Evolutionary conservation across 768 basidiomycete species (phyloP), one percentile per base, ranked within the genome.

Genomic region (Mrakia hoshinonis): DNA sequence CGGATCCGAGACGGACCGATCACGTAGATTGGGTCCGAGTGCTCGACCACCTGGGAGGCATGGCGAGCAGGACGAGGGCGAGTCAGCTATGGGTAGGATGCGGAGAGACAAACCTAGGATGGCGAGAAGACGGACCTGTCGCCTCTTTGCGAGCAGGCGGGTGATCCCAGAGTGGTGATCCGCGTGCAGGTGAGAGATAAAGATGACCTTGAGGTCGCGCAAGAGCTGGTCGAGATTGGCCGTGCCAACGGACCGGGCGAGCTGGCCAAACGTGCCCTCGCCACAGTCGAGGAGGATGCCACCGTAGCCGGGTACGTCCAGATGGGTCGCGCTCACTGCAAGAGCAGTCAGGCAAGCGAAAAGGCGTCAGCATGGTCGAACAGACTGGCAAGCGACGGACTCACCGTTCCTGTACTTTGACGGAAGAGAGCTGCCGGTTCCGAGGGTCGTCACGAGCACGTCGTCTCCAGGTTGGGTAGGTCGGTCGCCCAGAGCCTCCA

Each of bases 201-300:
- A 96, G 47, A 98, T 84, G 77, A 90, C 87, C 75, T 85, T 88
- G 15, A 93, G 78, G 63, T 88, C 82, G n/a, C 86, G 81, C 65
- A 93, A 81, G 18, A 87, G n/a, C 9, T 72, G 34, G 38, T 39
- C 9, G 34, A 67, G 31, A 5, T 34, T n/a, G 46, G 84, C 82
- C 22, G 81, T 76, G 1, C 92, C 92, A 76, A 87, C 94, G 61
- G 87, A 84, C 4, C 95, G 84, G 3, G 83, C 83, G 4, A 97
- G 83, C 76, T 97, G 95, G 1, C 93, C 93, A 84, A 88, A 89
- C 0, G 93, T 92, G 0, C 92, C 93, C 80, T 98, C 95, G 0
- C 95, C 95, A 0, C 84, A 85, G 74, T 98, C 95, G 2, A 97
- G 83, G n/a, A 97, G 80, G 43, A 96, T 80, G 73, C 85, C 86